phyloP scores from a whole-genome alignment of 176 grass and related monocot species.

The Miscanthus lutarioriparius region DNA sequence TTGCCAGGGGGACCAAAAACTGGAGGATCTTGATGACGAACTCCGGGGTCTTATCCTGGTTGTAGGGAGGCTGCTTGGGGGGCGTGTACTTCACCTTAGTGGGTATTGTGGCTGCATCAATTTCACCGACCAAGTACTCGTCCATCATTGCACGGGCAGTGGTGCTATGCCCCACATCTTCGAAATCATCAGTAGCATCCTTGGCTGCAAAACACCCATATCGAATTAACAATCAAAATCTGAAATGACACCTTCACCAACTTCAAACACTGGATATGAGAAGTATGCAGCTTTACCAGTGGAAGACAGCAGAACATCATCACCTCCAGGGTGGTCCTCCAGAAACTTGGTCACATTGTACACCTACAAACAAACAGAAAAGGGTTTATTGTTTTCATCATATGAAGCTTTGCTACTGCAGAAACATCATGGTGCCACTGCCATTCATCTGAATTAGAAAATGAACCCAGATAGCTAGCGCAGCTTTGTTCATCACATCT shows the following conservation, averaged over 20 bases:
- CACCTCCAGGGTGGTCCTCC: conserved; percentile 97
- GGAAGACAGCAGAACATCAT: conserved; percentile 86
- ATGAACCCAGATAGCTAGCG: background rate
- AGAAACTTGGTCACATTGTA: conserved; percentile 97
- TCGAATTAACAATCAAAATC: background rate
- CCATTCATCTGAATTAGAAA: background rate
- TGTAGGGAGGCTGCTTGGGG: conserved; percentile 87
- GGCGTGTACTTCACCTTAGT: conserved; percentile 81
- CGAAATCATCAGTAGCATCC: conserved; percentile 76
- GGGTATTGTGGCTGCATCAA: conserved; percentile 72
- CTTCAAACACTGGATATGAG: background rate
- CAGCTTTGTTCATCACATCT: background rate
- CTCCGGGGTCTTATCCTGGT: conserved; percentile 86
- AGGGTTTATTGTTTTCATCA: background rate
- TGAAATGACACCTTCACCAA: background rate
- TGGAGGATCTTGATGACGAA: conserved; percentile 87
- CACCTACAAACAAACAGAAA: conserved; percentile 46
- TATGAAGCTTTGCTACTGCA: background rate
- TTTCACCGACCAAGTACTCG: conserved; percentile 57
- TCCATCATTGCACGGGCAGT: conserved; percentile 81
- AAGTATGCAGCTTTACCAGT: conserved; percentile 59
- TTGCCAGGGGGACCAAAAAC: conserved; percentile 80
- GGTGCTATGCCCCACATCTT: conserved; percentile 72
- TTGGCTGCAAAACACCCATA: conserved; percentile 42
- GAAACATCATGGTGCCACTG: background rate